Conservation (phyloP, 768 basidiomycete species). For the Leucogyrophana mollusca region DNA sequence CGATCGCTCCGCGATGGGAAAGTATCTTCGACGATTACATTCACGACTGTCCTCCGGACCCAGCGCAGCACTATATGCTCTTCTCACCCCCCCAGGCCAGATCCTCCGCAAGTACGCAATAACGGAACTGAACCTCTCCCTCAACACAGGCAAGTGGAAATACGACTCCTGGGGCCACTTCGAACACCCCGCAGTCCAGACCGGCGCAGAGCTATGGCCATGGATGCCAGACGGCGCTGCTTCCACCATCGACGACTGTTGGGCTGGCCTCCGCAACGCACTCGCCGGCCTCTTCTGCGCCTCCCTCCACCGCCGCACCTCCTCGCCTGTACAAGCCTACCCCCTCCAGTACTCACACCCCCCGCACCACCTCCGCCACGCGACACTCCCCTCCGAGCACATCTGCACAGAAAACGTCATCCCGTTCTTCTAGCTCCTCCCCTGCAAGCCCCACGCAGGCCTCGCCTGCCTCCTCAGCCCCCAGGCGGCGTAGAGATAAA, state of each 20-base stretch:
- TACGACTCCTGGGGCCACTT: no score
- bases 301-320: constrained; percentile 77
- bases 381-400: constrained; percentile 75
- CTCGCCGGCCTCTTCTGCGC: constrained; percentile 97
- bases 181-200: no score
- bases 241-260: constrained; percentile 65
- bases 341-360: constrained; percentile 58
- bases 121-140: no score
- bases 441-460: constrained; percentile 88
- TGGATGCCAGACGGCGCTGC: constrained; percentile 70
- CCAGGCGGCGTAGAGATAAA: constrained; percentile 65
- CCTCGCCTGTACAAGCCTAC: constrained; percentile 61
- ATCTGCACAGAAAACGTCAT: constrained; percentile 98
- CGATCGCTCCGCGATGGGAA: no score
- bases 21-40: no score
- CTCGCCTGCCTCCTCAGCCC: constrained; percentile 82
- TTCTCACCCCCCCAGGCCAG: no score
- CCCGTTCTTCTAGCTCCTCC: constrained; percentile 91
- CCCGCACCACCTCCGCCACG: constrained; percentile 69
- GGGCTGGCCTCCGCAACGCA: constrained; percentile 85
- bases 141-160: no score
- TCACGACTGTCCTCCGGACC: no score
- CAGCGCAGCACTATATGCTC: no score
- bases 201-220: no score
- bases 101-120: no score